A percentile compares a stretch with the other conserved stretches of the same genome.
These are phyloP conservation scores for Cyclanthera cordifolia DNA, from an alignment of 306 rosid species.

Conservation along the genomic window DNA sequence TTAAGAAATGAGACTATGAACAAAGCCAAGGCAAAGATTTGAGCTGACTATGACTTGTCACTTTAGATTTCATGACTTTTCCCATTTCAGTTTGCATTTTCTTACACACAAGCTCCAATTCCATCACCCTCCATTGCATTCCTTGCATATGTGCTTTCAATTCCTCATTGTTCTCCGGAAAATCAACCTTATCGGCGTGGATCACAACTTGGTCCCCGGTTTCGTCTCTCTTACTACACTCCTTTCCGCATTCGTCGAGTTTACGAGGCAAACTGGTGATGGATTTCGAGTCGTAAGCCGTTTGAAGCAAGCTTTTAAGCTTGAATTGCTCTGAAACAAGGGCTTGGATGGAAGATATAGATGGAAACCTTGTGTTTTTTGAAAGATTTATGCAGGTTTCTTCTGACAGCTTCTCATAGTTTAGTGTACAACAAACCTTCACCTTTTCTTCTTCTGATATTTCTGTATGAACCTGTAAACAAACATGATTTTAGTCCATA, in stretches of 20 bases:
- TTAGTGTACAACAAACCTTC: constrained; percentile 56
- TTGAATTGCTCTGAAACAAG: constrained; percentile 49
- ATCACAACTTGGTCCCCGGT: constrained; percentile 41
- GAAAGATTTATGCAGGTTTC: constrained; percentile 50
- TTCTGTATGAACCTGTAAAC: constrained; percentile 60
- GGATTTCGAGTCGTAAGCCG: constrained; percentile 28
- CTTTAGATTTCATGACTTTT: constrained; percentile 56
- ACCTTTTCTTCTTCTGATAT: constrained; percentile 63
- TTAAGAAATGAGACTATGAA: constrained; percentile 31
- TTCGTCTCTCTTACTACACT: constrained; percentile 34
- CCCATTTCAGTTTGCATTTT: constrained; percentile 75
- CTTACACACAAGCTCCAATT: constrained; percentile 63
- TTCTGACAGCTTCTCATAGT: constrained; percentile 64
- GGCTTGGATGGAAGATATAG: constrained; percentile 50
- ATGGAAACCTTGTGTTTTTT: constrained; percentile 52
- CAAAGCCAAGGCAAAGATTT: constrained; percentile 84
- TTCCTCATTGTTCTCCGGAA: constrained; percentile 42
- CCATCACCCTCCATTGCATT: constrained; percentile 85
- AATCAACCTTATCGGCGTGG: constrained; percentile 42
- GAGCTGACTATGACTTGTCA: constrained; percentile 34
- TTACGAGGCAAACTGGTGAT: constrained; percentile 25
- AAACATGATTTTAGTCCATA: constrained; percentile 15
- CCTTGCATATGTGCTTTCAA: constrained; percentile 68
- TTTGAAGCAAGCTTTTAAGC: constrained; percentile 47
- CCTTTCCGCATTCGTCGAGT: constrained; percentile 18